phyloP scores from a whole-genome alignment of 1,139 yeast genomes.

The Hyphopichia wangnamkhiaoensis region DNA sequence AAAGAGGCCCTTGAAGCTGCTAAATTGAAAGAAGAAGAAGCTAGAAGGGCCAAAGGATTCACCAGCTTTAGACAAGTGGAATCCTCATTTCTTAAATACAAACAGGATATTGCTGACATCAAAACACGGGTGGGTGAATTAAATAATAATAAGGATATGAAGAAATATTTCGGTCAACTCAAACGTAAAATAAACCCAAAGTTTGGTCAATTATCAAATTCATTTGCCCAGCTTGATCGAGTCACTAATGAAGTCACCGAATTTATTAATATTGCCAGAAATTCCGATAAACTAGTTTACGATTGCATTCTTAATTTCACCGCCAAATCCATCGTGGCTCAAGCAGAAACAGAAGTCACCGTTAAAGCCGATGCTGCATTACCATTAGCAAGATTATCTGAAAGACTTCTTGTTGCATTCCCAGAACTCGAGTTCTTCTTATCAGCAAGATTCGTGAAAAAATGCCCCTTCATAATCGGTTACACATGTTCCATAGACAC shows the following conservation, averaged over 20 bases:
- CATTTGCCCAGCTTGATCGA: constrained; percentile 55
- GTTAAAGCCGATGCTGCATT: constrained; percentile 77
- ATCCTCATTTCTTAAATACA: constrained; percentile 50
- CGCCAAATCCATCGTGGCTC: constrained; percentile 83
- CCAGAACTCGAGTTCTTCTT: constrained; percentile 70
- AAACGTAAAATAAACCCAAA: constrained; percentile 82
- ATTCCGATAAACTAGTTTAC: constrained; percentile 49
- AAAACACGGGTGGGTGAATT: constrained; percentile 55
- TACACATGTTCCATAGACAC: constrained; percentile 73
- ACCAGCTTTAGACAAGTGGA: constrained; percentile 46
- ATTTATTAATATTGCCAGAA: constrained; percentile 48
- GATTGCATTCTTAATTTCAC: constrained; percentile 78
- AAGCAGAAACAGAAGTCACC: constrained; percentile 89
- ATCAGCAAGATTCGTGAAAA: constrained; percentile 81
- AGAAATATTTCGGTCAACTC: constrained; percentile 41
- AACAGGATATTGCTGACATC: constrained; percentile 57
- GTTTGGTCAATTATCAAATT: constrained; percentile 86
- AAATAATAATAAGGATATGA: constrained; percentile 39
- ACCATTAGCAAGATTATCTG: constrained; percentile 73
- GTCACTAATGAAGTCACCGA: constrained; percentile 53
- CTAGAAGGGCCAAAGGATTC: constrained; percentile 18
- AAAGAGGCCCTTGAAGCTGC: constrained; percentile 13
- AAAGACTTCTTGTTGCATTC: constrained; percentile 53
- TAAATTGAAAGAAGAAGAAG: constrained; percentile 10
- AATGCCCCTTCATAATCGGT: constrained; percentile 89